Evolutionary conservation across 257 asterid species (phyloP), one percentile per base, ranked within the genome.

Genomic region (Solanum pinnatisectum): DNA sequence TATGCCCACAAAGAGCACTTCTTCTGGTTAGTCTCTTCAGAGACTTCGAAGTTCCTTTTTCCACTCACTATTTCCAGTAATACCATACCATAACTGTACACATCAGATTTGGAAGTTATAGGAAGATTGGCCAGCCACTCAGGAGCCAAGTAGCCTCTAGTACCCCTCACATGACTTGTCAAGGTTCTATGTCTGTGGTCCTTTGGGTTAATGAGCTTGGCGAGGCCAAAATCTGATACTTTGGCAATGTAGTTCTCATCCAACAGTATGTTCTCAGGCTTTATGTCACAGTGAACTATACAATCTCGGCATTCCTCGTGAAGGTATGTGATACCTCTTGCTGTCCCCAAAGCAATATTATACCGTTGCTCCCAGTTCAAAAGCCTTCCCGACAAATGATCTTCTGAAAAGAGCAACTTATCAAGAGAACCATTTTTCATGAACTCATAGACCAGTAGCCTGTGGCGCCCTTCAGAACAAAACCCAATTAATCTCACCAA

Each of bases 121-220:
- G 98, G 98, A 65, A 96, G 98, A 87, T 96, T 95, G 9, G 98
- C 98, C 8, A 96, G 92, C 98, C 98, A 96, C 88, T 95, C 98
- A 0, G 98, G 98, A 79, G 98, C 98, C 70, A 96, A 86, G 91
- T 96, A 96, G 15, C 98, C 98, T 81, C 98, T 86, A 3, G 98
- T 96, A 12, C 98, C 98, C 88, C 98, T 91, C 87, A 96, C 95
- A 40, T 81, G 85, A 56, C 96, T 95, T 8, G 96, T 95, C 89
- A 96, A 84, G 42, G 98, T 95, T 44, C 98, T 92, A 60, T 94
- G 91, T 76, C 96, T 90, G 52, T 96, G 97, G 89, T 95, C 98
- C 76, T 94, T 94, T 0, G 95, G 93, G 78, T 94, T 95, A 8
- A 94, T 91, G 39, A 96, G 98, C 79, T 93, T 95, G 9, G 98